These are phyloP conservation scores for Nicotiana otophora DNA, from an alignment of 257 asterid species.

Conservation along the genomic window DNA sequence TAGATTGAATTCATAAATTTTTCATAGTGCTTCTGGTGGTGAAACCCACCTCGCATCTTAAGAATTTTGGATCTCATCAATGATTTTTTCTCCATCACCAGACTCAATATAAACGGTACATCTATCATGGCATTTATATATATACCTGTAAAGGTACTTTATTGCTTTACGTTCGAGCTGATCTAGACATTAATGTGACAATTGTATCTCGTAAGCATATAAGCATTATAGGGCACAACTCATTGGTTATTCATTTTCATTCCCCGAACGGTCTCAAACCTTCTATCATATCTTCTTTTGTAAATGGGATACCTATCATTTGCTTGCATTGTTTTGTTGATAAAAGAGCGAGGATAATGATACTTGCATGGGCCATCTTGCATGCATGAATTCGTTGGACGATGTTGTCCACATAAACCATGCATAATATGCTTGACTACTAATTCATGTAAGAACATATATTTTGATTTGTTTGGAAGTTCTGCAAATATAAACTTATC, in stretches of 20 bases:
- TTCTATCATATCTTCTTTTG: background rate
- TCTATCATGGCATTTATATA: too few species aligned
- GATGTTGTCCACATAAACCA: background rate
- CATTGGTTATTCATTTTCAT: background rate
- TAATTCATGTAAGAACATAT: background rate
- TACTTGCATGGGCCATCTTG: background rate
- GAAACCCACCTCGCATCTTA: too few species aligned
- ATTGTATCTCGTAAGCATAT: background rate
- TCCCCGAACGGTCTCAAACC: background rate
- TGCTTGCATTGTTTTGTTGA: background rate
- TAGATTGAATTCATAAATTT: too few species aligned
- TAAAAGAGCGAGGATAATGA: background rate
- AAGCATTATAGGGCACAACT: slow-evolving; percentile 10
- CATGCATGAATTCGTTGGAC: background rate
- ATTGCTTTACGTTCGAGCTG: too few species aligned
- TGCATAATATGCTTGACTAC: slow-evolving; percentile 2
- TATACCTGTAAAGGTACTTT: too few species aligned
- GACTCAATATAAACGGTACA: too few species aligned
- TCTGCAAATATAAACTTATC: background rate
- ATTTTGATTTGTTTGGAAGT: background rate
- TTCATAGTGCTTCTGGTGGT: too few species aligned
- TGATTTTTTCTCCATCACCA: too few species aligned
- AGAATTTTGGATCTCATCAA: too few species aligned
- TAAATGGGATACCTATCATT: background rate
- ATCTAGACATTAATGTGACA: background rate